A percentile compares a stretch with the other conserved stretches of the same genome.
Conservation (phyloP, 177 flowering plant species). For the Telopea speciosissima region DNA sequence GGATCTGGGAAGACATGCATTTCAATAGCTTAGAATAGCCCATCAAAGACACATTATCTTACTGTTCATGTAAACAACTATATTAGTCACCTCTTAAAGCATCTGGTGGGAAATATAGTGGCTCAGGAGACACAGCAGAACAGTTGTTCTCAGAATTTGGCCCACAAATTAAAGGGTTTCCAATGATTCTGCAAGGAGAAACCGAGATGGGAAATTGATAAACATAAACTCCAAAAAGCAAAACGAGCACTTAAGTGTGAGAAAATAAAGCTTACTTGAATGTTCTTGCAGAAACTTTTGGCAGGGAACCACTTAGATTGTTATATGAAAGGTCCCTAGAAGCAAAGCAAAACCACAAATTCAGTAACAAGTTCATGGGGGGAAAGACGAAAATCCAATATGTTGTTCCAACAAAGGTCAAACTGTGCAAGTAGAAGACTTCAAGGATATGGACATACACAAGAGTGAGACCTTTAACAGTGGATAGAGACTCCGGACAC, state of each 20-base stretch:
- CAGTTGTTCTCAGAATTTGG: constrained; percentile 52
- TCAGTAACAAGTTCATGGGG: background rate
- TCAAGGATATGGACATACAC: constrained; percentile 46
- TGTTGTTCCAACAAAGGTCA: background rate
- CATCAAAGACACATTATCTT: background rate
- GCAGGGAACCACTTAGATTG: constrained; percentile 87
- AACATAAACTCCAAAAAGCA: background rate
- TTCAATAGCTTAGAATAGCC: constrained; percentile 10
- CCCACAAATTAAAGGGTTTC: constrained; percentile 84
- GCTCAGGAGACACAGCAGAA: constrained; percentile 64
- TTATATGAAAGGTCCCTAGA: constrained; percentile 89
- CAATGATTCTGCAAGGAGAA: constrained; percentile 48
- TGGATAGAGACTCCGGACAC: constrained; percentile 70
- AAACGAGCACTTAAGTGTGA: background rate
- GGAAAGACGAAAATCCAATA: background rate
- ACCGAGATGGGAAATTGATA: background rate
- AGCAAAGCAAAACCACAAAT: constrained; percentile 1
- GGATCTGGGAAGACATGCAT: constrained; percentile 30
- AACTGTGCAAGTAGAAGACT: background rate
- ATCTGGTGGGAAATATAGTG: constrained; percentile 70
- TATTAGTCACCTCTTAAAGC: constrained; percentile 36
- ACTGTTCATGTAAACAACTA: background rate
- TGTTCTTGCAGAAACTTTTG: constrained; percentile 80
- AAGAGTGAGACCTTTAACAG: constrained; percentile 67
- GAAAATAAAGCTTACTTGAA: constrained; percentile 52